These are phyloP conservation scores for Microdochium bolleyi DNA, from an alignment of 2,329 filamentous ascomycete species.

Conservation along the genomic window DNA sequence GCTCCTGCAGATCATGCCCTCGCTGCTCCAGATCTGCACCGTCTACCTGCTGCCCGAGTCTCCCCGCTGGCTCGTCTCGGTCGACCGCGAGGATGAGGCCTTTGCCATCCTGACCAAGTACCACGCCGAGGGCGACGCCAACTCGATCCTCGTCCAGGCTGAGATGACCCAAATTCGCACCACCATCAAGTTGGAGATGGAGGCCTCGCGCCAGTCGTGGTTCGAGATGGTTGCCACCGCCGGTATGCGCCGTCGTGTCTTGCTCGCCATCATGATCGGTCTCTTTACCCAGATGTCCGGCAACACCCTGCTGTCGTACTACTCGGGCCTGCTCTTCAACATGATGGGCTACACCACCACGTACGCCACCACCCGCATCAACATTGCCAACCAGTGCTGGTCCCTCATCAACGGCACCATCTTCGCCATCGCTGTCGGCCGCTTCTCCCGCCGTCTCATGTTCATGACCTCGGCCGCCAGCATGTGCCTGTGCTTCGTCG, in stretches of 20 bases:
- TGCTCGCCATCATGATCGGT: conserved; percentile 40
- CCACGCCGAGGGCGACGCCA: conserved; percentile 35
- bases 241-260: conserved; percentile 40
- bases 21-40: conserved; percentile 28
- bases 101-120: conserved; percentile 36
- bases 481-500: conserved; percentile 38
- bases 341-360: conserved; percentile 34
- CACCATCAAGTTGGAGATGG: conserved; percentile 43
- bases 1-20: conserved; percentile 35
- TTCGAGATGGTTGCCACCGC: conserved; percentile 35
- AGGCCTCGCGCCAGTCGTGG: conserved; percentile 44
- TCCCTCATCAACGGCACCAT: conserved; percentile 30
- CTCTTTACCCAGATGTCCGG: conserved; percentile 47
- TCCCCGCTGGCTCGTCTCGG: conserved; percentile 48
- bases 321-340: conserved; percentile 12
- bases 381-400: conserved; percentile 36
- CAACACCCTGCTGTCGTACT: conserved; percentile 36
- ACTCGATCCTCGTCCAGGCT: conserved; percentile 40
- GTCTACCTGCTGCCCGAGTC: conserved; percentile 47
- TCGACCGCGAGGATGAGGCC: conserved; percentile 41
- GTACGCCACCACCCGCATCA: conserved; percentile 35
- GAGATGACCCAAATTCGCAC: conserved; percentile 49
- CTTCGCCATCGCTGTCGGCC: conserved; percentile 30
- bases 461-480: conserved; percentile 30
- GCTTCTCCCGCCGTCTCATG: conserved; percentile 26